Base-by-base conservation (phyloP, 2,329 filamentous ascomycete species). In the Aspergillus transmontanensis region DNA sequence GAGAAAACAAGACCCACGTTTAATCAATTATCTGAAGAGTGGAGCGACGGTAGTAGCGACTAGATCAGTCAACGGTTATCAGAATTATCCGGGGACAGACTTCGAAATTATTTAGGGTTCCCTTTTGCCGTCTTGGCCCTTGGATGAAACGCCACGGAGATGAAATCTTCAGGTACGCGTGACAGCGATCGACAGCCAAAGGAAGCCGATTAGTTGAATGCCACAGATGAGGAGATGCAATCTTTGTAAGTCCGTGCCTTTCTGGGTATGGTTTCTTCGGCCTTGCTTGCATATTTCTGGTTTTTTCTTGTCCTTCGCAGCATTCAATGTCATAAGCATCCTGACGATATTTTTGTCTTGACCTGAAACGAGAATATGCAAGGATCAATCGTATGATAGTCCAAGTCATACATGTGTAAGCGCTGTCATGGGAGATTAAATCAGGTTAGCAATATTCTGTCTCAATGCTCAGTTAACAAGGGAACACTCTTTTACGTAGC, bases 141-240 rank as follows among this genome's bases (percentile, higher is more conserved):
- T 63, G 43, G 57, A 30, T 59, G 61, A 67, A 67, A 67, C 61
- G 56, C 62, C 62, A 69, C 69, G 68, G 68, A 64, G 66, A 45
- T 62, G 39, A 21, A 60, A 36, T 50, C 53, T 30, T 51, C 48
- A 48, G 39, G 30, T 46, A 41, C 30, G 12, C 50, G 46, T 43
- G 45, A 32, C 16, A 32, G 36, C 26, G 60, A 39, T 54, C 55
- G 55, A 54, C 36, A 36, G n/a, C 57, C 21, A 36, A 28, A 39
- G 46, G 26, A 53, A 45, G 32, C 21, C 14, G 34, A 57, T 53
- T 58, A 34, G 41, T 30, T 41, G 6, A 19, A 56, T 39, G 21
- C 2, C 10, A n/a, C 36, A 23, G 34, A 36, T 30, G 46, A 19
- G 58, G 32, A 28, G 34, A 41, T 41, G 21, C 28, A 11, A 9